These are phyloP conservation scores for Hypoxylon lenormandii DNA, from an alignment of 495 filamentous ascomycete genomes.

Conservation along the genomic window DNA sequence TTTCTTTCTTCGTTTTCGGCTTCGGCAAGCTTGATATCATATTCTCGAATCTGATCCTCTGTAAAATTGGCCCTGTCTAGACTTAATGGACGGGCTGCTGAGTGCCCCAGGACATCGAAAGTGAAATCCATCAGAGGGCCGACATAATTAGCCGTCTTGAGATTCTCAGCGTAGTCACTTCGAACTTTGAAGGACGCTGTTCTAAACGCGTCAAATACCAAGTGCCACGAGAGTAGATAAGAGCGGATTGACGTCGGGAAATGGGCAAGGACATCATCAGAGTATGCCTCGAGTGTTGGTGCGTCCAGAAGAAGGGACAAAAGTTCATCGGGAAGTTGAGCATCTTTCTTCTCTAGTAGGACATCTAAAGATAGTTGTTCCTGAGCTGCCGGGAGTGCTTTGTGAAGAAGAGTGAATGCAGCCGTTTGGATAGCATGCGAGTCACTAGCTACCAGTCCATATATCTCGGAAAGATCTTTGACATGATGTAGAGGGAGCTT, in stretches of 20 bases:
- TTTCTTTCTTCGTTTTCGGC: constrained; percentile 72
- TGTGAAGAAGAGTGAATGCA: constrained; percentile 83
- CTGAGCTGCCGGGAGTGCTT: constrained; percentile 77
- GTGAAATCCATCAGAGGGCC: constrained; percentile 77
- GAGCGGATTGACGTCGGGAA: constrained; percentile 70
- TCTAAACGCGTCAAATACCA: constrained; percentile 88
- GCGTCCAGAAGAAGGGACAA: constrained; percentile 72
- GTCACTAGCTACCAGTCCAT: constrained; percentile 77
- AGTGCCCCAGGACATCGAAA: constrained; percentile 83
- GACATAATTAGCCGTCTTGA: constrained; percentile 79
- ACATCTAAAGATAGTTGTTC: constrained; percentile 86
- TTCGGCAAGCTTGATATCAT: constrained; percentile 67
- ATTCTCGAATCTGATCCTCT: constrained; percentile 74
- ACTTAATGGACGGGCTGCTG: constrained; percentile 72
- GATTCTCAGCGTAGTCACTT: constrained; percentile 77
- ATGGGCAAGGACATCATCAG: constrained; percentile 59
- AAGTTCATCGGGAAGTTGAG: constrained; percentile 74
- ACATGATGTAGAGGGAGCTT: constrained; percentile 67
- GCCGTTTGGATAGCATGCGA: constrained; percentile 80
- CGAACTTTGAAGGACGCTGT: constrained; percentile 83
- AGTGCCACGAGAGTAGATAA: constrained; percentile 91
- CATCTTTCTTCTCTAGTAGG: constrained; percentile 78
- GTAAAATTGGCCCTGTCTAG: constrained; percentile 60
- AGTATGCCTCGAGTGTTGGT: constrained; percentile 59
- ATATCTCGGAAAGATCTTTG: constrained; percentile 70